phyloP scores from a whole-genome alignment of 2,329 filamentous ascomycete genomes.

The Talaromyces sp. region DNA sequence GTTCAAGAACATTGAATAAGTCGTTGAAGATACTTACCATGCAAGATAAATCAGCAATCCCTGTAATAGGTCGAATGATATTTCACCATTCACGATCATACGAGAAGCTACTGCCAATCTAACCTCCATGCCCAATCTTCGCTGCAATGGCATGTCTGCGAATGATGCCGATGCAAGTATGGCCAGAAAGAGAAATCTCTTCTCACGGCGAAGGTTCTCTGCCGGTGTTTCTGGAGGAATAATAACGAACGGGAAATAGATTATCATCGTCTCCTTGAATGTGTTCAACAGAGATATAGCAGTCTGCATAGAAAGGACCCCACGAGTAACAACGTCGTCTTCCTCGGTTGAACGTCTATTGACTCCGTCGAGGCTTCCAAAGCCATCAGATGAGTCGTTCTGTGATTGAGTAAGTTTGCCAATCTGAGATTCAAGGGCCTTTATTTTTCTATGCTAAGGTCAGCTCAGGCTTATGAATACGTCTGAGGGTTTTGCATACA shows the following conservation, averaged over 20 bases:
- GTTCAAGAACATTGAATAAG: too few relatives aligned
- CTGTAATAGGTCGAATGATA: too few relatives aligned
- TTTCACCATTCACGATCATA: too few relatives aligned
- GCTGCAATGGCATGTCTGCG: too few relatives aligned
- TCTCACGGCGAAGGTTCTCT: conserved; percentile 26
- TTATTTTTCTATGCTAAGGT: conserved; percentile 17
- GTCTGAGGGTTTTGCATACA: conserved; percentile 17
- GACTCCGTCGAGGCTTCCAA: not conserved
- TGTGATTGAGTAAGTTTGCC: conserved; percentile 1
- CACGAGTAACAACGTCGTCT: conserved; percentile 1
- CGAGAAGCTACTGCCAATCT: too few relatives aligned
- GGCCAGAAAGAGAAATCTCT: conserved; percentile 36
- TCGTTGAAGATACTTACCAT: too few relatives aligned
- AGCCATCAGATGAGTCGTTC: conserved; percentile 3
- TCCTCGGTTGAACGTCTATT: not conserved
- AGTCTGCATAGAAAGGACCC: not conserved
- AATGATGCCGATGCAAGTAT: conserved; percentile 32
- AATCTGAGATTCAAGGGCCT: conserved; percentile 8
- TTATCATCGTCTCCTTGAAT: not conserved
- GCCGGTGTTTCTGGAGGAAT: conserved; percentile 13
- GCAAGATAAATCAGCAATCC: too few relatives aligned
- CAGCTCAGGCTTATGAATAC: not conserved
- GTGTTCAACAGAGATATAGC: not conserved
- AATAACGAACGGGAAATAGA: conserved; percentile 9
- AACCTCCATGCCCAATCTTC: too few relatives aligned